phyloP scores from a whole-genome alignment of 495 filamentous ascomycete genomes.

The Podospora pseudocomata region DNA sequence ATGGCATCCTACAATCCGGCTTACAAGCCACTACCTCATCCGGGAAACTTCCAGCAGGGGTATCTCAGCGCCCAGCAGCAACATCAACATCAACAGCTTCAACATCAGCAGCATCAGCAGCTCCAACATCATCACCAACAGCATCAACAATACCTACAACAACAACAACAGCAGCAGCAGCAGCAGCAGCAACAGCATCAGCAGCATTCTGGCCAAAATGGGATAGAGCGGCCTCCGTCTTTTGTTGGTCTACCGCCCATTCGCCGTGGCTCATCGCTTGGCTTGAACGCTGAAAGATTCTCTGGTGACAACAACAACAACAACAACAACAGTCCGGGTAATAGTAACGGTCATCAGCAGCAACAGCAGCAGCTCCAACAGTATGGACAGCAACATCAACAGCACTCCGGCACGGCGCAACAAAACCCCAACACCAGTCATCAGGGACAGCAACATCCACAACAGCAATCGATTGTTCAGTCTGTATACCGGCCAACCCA shows the following conservation, averaged over 20 bases:
- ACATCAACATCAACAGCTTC: slow-evolving; percentile 19
- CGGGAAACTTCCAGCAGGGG: slow-evolving; percentile 26
- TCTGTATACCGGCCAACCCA: slow-evolving; percentile 32
- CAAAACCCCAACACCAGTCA: slow-evolving; percentile 14
- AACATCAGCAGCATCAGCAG: slow-evolving; percentile 11
- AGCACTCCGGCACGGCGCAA: slow-evolving; percentile 1
- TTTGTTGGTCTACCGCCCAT: slow-evolving; percentile 51
- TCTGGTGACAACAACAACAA: slow-evolving; percentile 16
- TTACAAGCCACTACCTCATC: slow-evolving; percentile 22
- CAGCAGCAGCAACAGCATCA: slow-evolving; percentile 17
- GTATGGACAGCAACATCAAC: slow-evolving; percentile 8
- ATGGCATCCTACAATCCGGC: slow-evolving; percentile 41
- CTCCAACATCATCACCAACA: slow-evolving; percentile 16
- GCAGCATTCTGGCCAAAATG: slow-evolving; percentile 19
- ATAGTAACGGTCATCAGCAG: slow-evolving; percentile 12
- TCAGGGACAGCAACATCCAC: background rate
- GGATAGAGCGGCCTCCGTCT: slow-evolving; percentile 32
- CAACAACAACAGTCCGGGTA: background rate
- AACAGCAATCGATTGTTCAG: slow-evolving; percentile 18
- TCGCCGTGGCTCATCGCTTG: slow-evolving; percentile 42
- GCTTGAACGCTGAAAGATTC: slow-evolving; percentile 21
- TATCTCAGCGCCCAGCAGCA: slow-evolving; percentile 8
- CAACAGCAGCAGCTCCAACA: slow-evolving; percentile 16
- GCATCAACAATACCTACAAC: slow-evolving; percentile 20
- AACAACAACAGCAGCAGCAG: slow-evolving; percentile 20